Percentiles rank a stretch among this genome's conserved stretches.
Conservation (phyloP, 305 asterid species). For the Fraxinus dipetala region DNA sequence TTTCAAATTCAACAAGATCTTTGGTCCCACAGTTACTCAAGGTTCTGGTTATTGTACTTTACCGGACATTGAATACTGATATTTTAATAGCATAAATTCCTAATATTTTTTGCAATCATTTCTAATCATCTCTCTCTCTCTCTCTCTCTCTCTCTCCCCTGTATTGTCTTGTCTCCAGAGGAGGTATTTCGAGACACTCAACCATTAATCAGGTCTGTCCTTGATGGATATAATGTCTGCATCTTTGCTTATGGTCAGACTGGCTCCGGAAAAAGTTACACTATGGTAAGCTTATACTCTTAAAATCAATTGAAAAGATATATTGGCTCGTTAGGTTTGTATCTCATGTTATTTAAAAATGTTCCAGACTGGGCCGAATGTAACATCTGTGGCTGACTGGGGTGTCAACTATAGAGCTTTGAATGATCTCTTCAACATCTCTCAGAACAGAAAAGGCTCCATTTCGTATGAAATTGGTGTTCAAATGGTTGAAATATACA, state of each 20-base stretch:
- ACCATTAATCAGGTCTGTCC: constrained; percentile 88
- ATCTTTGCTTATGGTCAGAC: constrained; percentile 98
- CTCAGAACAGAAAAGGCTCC: constrained; percentile 67
- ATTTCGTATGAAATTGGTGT: constrained; percentile 76
- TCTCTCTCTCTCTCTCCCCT: too few species aligned
- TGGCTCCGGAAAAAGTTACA: constrained; percentile 91
- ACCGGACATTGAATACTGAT: neutral
- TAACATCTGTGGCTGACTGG: constrained; percentile 68
- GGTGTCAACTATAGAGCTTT: constrained; percentile 95
- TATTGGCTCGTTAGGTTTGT: constrained; percentile 14
- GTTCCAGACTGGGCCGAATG: constrained; percentile 75
- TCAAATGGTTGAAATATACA: constrained; percentile 96
- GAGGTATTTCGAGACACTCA: constrained; percentile 88
- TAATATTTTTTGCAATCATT: neutral
- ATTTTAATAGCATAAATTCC: neutral
- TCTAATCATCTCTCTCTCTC: neutral
- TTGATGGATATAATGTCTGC: constrained; percentile 94
- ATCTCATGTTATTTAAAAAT: constrained; percentile 16
- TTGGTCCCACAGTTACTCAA: constrained; percentile 78
- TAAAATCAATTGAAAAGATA: constrained; percentile 1
- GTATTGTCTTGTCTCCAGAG: constrained; percentile 40
- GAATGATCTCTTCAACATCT: constrained; percentile 82
- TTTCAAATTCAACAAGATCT: constrained; percentile 88
- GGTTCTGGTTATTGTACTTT: constrained; percentile 38
- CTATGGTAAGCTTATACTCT: constrained; percentile 62